Evolutionary conservation across 192 early-diverging fungal genomes (phyloP), one percentile per base, ranked within the genome.

Genomic region (Backusella westeae): DNA sequence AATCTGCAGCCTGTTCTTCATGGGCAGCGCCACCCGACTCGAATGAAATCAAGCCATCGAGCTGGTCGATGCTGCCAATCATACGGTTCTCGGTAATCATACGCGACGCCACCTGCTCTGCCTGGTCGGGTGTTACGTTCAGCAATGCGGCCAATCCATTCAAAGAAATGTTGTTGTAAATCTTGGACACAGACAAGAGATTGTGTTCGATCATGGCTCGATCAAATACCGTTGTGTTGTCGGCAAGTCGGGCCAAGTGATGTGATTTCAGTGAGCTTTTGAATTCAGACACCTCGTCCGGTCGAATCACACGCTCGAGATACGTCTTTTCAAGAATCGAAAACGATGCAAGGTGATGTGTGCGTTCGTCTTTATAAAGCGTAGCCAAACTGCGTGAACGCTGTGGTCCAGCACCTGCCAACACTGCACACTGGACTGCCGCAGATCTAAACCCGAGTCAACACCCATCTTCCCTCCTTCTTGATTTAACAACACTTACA

Each of bases 201-300:
- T 99, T 99, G 85, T 99, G 97, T 83, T 99, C 96, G 49, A 94
- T 96, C 29, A 99, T 95, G 8, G 96, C 97, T 2, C 94, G 88
- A 79, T 95, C 95, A 21, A 99, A 86, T 1, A 96, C 94, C 8
- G 94, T 95, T 26, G 89, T 91, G 34, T 91, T 89, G 67, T 93
- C 94, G 1, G 87, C 83, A 42, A 97, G 80, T 56, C 82, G 73
- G 9, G 95, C 95, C 15, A 90, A 76, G 74, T 97, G 96, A 82
- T 97, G 95, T 42, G 86, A 83, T 72, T 90, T 90, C 19, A 98
- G 86, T 5, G 89, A 89, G 69, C 78, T 76, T 12, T 88, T 85
- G 77, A 97, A 97, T 68, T 93, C 91, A 34, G 89, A 91, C 14
- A 97, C 93, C 82, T 98, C 95, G 9, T 85, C 79, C 12, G 85